Evolutionary conservation across 2,329 filamentous ascomycete species (phyloP), one percentile per base, ranked within the genome.

Genomic region (Fusarium multiceps): DNA sequence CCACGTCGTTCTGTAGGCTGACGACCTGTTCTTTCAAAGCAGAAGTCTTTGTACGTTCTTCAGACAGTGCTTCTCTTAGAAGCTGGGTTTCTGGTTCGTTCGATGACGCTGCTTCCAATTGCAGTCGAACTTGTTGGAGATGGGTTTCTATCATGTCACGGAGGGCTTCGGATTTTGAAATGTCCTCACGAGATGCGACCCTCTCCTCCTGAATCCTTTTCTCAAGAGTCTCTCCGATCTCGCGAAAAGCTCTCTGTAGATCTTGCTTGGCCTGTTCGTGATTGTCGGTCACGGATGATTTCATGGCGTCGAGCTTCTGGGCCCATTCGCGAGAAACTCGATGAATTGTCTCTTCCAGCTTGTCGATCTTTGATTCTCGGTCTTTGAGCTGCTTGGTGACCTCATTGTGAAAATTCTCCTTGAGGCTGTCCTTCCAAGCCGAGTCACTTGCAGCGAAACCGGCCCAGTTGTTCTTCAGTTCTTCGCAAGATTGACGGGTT

Each of bases 161-260:
- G 8, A 70, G 45, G 16, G 28, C 42, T 30, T 71, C 59, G 18
- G 71, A 69, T 40, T 67, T 55, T 12, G 37, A 59, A n/a, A 71
- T 55, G 10, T 53, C 54, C 18, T 46, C 57, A 25, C 75, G 69
- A 8, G 70, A 72, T 20, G 60, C 67, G 23, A 54, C 55, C 48
- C 50, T 73, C 40, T 74, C 74, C 43, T 68, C 55, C 11, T 63
- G 57, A 42, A 80, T 66, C 2, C 71, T 69, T 27, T 71, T 37
- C 14, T 75, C 66, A 18, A 80, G 59, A 11, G 59, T 53, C 7
- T 40, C 41, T 23, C 55, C 68, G 58, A 79, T 66, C 8, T 69
- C 67, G 2, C 58, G 43, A 14, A 74, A 55, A 27, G 71, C 48
- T 8, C 32, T 28, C 18, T 70, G 68, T 3, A 79, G 20, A n/a